These are phyloP conservation scores for Blakeslea trispora DNA, from an alignment of 371 early-diverging fungal species.

Conservation along the genomic window DNA sequence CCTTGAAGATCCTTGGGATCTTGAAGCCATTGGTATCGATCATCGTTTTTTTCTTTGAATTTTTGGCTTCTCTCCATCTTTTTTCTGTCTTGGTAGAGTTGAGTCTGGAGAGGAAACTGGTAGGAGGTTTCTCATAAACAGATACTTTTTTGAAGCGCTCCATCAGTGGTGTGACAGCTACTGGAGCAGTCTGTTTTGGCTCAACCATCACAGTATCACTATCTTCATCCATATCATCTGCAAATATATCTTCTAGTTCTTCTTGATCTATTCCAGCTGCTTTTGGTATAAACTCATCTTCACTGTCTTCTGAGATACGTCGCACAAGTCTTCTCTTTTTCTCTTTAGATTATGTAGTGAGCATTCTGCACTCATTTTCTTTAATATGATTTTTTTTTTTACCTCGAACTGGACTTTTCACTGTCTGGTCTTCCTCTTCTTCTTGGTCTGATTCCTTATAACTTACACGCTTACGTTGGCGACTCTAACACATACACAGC, in stretches of 20 bases:
- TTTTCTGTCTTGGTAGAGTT: constrained; percentile 9
- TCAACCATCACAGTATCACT: constrained; percentile 13
- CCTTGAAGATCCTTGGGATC: constrained; percentile 82
- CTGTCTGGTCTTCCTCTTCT: not conserved
- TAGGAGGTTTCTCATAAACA: constrained; percentile 3
- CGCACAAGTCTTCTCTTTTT: constrained; percentile 12
- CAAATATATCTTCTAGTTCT: constrained; percentile 11
- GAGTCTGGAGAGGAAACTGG: constrained; percentile 6
- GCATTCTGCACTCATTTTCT: too few species aligned
- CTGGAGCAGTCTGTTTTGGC: not conserved
- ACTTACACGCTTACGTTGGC: not conserved
- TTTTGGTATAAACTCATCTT: constrained; percentile 19
- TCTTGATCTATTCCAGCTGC: not conserved
- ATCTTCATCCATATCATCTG: constrained; percentile 5
- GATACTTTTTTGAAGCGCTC: constrained; percentile 11
- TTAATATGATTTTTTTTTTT: too few species aligned
- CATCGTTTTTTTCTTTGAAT: constrained; percentile 84
- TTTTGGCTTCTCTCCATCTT: constrained; percentile 37
- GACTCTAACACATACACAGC: not conserved
- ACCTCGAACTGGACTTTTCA: not conserved
- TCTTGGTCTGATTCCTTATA: constrained; percentile 12
- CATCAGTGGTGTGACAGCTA: constrained; percentile 17
- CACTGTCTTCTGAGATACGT: constrained; percentile 14
- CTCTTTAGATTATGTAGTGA: not conserved
- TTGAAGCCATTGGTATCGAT: constrained; percentile 86